Evolutionary conservation across 305 asterid genomes (phyloP).

Genomic region (Ilex paraguariensis): DNA sequence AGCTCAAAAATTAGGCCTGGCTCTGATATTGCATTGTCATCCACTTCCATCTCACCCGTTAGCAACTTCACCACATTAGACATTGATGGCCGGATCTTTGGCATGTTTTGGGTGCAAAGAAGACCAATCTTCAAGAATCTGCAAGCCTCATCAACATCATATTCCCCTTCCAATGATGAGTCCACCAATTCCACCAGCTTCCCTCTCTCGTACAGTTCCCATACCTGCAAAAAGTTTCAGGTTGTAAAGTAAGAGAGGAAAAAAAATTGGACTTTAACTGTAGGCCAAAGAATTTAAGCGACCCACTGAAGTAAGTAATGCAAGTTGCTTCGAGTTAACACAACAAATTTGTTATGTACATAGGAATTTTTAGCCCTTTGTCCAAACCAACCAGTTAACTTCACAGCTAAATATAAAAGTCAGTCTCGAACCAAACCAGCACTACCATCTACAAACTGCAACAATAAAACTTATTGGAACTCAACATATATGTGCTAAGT

Average conservation of each 20-base stretch:
- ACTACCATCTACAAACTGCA: no score
- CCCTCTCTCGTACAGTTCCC: conserved; percentile 55
- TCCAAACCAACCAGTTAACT: no score
- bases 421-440: no score
- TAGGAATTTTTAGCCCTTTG: no score
- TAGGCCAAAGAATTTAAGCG: no score
- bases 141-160: conserved; percentile 44
- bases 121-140: conserved; percentile 53
- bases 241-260: not conserved
- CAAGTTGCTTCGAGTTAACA: no score
- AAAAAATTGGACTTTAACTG: no score
- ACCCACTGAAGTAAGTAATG: no score
- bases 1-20: conserved; percentile 48
- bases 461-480: no score
- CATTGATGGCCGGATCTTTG: conserved; percentile 65
- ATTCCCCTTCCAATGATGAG: conserved; percentile 26
- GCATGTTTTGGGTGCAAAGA: conserved; percentile 64
- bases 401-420: no score
- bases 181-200: conserved; percentile 51
- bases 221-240: conserved; percentile 43
- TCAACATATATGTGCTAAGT: no score
- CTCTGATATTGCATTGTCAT: conserved; percentile 34
- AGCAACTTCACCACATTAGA: conserved; percentile 52
- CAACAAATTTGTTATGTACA: no score
- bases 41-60: conserved; percentile 53